Evolutionary conservation across 768 basidiomycete species (phyloP).

Genomic region (Panaeolus papilionaceus): DNA sequence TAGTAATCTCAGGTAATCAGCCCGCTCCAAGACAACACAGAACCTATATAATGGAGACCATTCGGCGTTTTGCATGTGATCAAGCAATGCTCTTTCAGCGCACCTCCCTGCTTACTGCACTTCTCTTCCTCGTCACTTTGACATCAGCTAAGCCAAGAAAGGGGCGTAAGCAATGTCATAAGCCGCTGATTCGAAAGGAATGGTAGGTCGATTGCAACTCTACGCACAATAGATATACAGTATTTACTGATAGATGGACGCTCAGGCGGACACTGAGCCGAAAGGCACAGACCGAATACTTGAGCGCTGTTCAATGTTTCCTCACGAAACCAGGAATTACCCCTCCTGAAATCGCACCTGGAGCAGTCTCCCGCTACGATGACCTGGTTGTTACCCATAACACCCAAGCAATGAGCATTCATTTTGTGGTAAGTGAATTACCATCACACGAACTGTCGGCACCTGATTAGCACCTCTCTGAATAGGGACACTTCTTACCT

Average conservation of each 20-base stretch:
- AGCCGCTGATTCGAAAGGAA: not conserved
- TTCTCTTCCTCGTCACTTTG: not conserved
- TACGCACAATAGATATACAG: not conserved
- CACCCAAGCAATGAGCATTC: conserved; percentile 28
- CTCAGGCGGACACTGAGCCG: conserved; percentile 24
- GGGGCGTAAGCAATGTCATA: not conserved
- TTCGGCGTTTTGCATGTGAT: not conserved
- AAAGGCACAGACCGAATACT: conserved; percentile 23
- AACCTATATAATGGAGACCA: not conserved
- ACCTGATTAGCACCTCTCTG: not conserved
- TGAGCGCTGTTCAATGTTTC: conserved; percentile 30
- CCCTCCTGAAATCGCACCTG: conserved; percentile 24
- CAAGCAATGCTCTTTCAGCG: conserved; percentile 3
- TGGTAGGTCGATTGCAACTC: not conserved
- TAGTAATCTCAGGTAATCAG: not conserved
- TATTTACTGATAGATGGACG: not conserved
- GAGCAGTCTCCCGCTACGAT: conserved; percentile 32
- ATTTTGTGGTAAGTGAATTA: conserved; percentile 29
- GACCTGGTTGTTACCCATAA: conserved; percentile 34
- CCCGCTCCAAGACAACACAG: not conserved
- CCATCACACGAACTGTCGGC: not conserved
- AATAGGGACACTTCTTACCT: conserved; percentile 13
- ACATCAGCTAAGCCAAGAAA: not conserved
- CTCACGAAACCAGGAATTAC: conserved; percentile 26
- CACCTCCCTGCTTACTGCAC: conserved; percentile 2